Evolutionary conservation across 768 basidiomycete species (phyloP), one percentile per base, ranked within the genome.

Genomic region (Gyrodon lividus): DNA sequence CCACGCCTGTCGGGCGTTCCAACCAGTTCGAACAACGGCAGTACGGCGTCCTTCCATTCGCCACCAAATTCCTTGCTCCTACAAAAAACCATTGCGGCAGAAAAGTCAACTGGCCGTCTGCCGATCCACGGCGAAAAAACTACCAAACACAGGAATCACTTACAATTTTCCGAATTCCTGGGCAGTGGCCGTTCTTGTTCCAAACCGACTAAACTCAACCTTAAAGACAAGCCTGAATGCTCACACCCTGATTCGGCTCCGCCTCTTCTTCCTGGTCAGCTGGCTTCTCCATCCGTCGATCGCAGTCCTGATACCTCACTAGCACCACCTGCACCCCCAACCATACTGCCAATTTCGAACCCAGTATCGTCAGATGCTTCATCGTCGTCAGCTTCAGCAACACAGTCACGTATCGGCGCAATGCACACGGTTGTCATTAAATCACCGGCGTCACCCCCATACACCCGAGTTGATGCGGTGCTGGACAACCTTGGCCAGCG

Each of bases 151-250:
- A 24, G 10, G 5, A 24, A 26, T 23, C 13, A 6, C 19, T 19
- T 19, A 43, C 42, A 43, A 6, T 14, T 13, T 6, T 35, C 45
- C 19, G 22, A 46, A 65, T 67, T 66, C 66, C 59, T 34, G 62
- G 63, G 35, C 70, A 69, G 38, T 62, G 22, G 67, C 28, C 65
- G 59, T 12, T 62, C 56, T 8, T 53, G 70, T 8, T 52, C 48
- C 39, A 20, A 9, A n/a, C 22, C 26, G 14, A 12, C 34, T 22
- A 33, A 37, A 37, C 31, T 41, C 17, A 30, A 47, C 19, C 14
- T 52, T 28, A 49, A 41, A 46, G 31, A 23, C 46, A 44, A 50
- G 51, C 55, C 51, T 31, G 47, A 59, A 31, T 48, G 26, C 3
- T 24, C 23, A 8, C 43, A 19, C 17, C 23, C 49, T 50, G 13